Percentiles rank a stretch among this genome's conserved stretches.
These are phyloP conservation scores for Globisporangium acanthophoron DNA, from an alignment of 352 stramenopile genomes.

Conservation along the genomic window DNA sequence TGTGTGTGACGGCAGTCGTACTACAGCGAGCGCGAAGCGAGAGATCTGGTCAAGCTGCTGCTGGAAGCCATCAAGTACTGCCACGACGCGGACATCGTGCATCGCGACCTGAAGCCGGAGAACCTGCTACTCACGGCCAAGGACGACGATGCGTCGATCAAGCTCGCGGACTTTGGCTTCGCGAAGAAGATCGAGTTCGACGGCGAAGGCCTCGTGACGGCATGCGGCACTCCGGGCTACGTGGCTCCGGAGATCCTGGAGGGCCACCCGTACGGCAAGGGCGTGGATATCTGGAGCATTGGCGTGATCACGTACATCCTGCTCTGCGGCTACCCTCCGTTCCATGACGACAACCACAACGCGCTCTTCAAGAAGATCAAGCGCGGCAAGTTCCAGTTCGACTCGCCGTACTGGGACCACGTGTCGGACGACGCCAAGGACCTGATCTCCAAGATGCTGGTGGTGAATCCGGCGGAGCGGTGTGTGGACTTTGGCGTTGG, in stretches of 20 bases:
- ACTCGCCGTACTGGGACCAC: constrained; percentile 94
- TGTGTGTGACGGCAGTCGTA: constrained; percentile 48
- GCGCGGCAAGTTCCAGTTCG: constrained; percentile 92
- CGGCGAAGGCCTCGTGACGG: constrained; percentile 60
- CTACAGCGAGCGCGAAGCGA: constrained; percentile 87
- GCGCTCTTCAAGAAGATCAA: constrained; percentile 95
- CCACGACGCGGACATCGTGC: constrained; percentile 79
- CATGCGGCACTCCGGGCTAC: constrained; percentile 80
- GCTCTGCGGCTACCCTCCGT: constrained; percentile 82
- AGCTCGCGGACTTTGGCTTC: constrained; percentile 84
- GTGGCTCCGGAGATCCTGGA: constrained; percentile 82
- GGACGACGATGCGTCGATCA: constrained; percentile 82
- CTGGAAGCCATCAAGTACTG: constrained; percentile 88
- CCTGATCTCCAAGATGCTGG: constrained; percentile 90
- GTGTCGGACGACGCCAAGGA: constrained; percentile 93
- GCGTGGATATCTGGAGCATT: constrained; percentile 88
- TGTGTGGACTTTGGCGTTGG: constrained; percentile 13
- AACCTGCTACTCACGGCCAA: constrained; percentile 79
- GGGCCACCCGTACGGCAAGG: constrained; percentile 71
- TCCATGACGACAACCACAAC: constrained; percentile 92
- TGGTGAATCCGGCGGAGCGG: constrained; percentile 88
- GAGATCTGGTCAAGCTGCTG: constrained; percentile 80
- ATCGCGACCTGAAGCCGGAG: constrained; percentile 83
- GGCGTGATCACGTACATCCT: constrained; percentile 88
- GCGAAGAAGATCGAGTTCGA: constrained; percentile 81